Conservation (phyloP, 306 rosid species). For the Begonia masoniana region DNA sequence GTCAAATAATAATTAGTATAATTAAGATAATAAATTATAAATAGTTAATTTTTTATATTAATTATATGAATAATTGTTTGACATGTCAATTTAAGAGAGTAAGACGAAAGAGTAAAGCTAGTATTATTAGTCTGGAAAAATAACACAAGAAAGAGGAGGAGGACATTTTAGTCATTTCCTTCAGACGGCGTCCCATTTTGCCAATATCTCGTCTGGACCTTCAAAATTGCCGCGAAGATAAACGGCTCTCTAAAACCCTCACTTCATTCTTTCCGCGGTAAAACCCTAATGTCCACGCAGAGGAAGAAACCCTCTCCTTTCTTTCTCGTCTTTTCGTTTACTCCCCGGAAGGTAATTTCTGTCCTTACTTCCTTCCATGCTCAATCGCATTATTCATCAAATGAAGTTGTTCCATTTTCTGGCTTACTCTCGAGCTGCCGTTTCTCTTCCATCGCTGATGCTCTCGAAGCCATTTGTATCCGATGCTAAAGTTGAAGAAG, state of each 20-base stretch:
- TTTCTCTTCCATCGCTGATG: slow-evolving; percentile 12
- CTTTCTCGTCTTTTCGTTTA: not conserved
- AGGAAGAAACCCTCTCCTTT: not conserved
- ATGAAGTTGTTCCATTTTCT: slow-evolving; percentile 13
- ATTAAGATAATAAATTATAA: no score
- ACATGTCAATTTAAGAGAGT: no score
- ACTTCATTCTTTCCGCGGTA: not conserved
- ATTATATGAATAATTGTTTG: no score
- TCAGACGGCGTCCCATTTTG: no score
- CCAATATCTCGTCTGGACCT: not conserved
- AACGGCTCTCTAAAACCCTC: slow-evolving; percentile 28
- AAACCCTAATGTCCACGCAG: not conserved
- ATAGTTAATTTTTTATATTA: no score
- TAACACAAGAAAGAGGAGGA: no score
- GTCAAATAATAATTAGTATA: no score
- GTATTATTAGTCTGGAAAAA: no score
- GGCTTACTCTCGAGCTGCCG: slow-evolving; percentile 10
- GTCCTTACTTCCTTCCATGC: slow-evolving; percentile 27
- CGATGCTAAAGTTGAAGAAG: slow-evolving; percentile 15
- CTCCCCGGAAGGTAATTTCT: not conserved
- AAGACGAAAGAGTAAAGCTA: no score
- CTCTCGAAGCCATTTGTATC: slow-evolving; percentile 21
- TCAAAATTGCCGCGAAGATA: slow-evolving; percentile 29
- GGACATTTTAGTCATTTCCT: no score
- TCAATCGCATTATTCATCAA: slow-evolving; percentile 9